Conservation (phyloP, 2,329 filamentous ascomycete species). For the Cladosporium sp. region DNA sequence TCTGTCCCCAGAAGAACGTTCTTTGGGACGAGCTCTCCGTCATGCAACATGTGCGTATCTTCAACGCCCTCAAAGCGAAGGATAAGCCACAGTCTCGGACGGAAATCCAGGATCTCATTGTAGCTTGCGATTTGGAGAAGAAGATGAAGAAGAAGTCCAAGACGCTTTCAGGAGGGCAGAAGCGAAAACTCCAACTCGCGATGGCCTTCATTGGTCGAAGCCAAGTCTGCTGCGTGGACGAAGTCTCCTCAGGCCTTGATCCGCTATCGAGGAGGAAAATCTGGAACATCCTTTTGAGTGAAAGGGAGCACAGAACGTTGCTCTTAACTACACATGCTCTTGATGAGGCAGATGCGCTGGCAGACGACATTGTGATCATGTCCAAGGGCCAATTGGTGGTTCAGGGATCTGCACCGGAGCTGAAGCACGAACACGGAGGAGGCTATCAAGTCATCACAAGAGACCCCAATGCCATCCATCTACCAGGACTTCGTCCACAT, state of each 20-base stretch:
- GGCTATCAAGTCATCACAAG: slow-evolving; percentile 63
- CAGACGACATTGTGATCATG: slow-evolving; percentile 80
- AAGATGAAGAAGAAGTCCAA: slow-evolving; percentile 68
- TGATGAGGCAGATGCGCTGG: slow-evolving; percentile 82
- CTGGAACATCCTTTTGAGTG: slow-evolving; percentile 84
- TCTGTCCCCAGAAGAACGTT: slow-evolving; percentile 89
- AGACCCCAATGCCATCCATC: neutral
- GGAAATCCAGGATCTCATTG: slow-evolving; percentile 60
- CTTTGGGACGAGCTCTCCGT: slow-evolving; percentile 86
- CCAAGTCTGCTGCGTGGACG: slow-evolving; percentile 81
- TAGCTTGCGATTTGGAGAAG: slow-evolving; percentile 65
- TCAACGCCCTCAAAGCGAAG: slow-evolving; percentile 71
- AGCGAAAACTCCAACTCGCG: slow-evolving; percentile 80
- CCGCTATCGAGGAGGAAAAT: slow-evolving; percentile 80
- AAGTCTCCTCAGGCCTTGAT: slow-evolving; percentile 82
- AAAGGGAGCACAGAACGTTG: slow-evolving; percentile 73
- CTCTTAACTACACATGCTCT: slow-evolving; percentile 87
- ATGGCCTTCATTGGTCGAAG: slow-evolving; percentile 85
- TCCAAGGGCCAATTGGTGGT: slow-evolving; percentile 78
- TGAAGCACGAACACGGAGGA: slow-evolving; percentile 74
- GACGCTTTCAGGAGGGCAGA: slow-evolving; percentile 82
- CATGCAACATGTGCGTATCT: slow-evolving; percentile 75
- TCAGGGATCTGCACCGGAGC: slow-evolving; percentile 73
- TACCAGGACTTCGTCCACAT: slow-evolving; percentile 17
- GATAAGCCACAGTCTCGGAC: slow-evolving; percentile 53